Percentiles rank a stretch among this genome's conserved stretches.
phyloP scores from a whole-genome alignment of 352 stramenopile genomes.

The Globisporangium irregulare region DNA sequence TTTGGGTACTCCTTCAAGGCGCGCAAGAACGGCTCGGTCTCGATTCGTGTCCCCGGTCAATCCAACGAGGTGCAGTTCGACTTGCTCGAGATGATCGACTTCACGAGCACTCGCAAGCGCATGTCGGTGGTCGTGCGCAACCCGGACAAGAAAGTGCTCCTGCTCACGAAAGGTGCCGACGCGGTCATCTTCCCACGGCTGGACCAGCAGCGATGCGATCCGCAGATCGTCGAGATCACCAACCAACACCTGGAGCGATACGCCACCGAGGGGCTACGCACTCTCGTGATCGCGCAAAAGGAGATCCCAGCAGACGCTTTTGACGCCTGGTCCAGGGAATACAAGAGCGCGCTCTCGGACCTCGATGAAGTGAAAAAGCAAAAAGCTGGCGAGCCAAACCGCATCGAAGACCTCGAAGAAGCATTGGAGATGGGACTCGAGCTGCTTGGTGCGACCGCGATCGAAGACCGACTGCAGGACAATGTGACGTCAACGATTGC shows the following conservation, averaged over 20 bases:
- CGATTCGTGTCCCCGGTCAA: slow-evolving; percentile 38
- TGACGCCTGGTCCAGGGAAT: slow-evolving; percentile 67
- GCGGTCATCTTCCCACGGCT: slow-evolving; percentile 76
- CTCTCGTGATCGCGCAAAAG: slow-evolving; percentile 86
- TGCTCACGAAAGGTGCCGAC: slow-evolving; percentile 85
- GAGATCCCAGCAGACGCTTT: slow-evolving; percentile 66
- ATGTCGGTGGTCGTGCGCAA: slow-evolving; percentile 97
- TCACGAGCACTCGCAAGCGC: slow-evolving; percentile 97
- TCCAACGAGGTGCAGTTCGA: slow-evolving; percentile 59
- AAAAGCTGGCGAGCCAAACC: slow-evolving; percentile 54
- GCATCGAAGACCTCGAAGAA: slow-evolving; percentile 82
- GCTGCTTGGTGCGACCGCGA: slow-evolving; percentile 73
- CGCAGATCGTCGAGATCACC: slow-evolving; percentile 54
- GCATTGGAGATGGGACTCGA: slow-evolving; percentile 69
- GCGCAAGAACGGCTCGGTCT: slow-evolving; percentile 59
- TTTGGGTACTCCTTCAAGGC: slow-evolving; percentile 79
- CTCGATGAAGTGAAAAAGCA: slow-evolving; percentile 64
- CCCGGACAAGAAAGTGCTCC: slow-evolving; percentile 53
- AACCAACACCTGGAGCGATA: slow-evolving; percentile 83
- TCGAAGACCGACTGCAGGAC: slow-evolving; percentile 82
- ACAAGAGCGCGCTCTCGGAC: slow-evolving; percentile 70
- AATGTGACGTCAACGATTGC: slow-evolving; percentile 73
- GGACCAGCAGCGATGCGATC: slow-evolving; percentile 34
- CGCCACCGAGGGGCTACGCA: slow-evolving; percentile 83
- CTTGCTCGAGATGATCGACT: slow-evolving; percentile 96